Base-by-base conservation (phyloP, 2,329 filamentous ascomycete species). In the Pseudocercospora cruenta region DNA sequence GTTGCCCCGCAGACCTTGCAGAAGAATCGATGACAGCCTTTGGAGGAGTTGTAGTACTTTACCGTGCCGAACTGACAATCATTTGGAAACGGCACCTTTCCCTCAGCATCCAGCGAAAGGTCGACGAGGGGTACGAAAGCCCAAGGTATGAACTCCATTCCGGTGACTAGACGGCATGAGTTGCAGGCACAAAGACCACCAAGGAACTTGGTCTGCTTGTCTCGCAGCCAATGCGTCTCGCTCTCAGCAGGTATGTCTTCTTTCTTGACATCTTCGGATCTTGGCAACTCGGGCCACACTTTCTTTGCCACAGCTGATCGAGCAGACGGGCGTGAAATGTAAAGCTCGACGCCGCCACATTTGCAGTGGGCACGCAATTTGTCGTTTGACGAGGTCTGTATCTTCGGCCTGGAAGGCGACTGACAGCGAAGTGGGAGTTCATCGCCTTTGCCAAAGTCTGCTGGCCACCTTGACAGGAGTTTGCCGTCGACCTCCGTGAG, bases 91-190 rank as follows among this genome's bases (percentile, higher is more conserved):
- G 72, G 68, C 1, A 61, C 19, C 31, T 68, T 61, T 31, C 74
- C 74, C n/a, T 68, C 69, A 10, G 66, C 54, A 63, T 76, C 75
- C 2, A 72, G 80, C 19, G 80, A 76, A 61, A 91, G 86, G 70
- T 89, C 88, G 1, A 78, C 75, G n/a, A 82, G 80, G 0, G 88
- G 87, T 0, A 91, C 78, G 72, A 91, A 92, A 0, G 86, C 82
- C 89, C 89, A 92, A 0, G 84, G 80, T 70, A 90, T 85, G 55
- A 91, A 83, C 63, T 90, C 87, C 69, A 87, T 88, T 2, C 89
- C 88, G 0, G 85, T 83, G 0, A 79, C 77, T 3, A 88, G 79
- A 5, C 89, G 86, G 74, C 90, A 92, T 1, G 86, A 86, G 4
- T 78, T 81, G 75, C 90, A 92, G 1, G 83, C 81, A 71, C 89